Percentiles rank a stretch among this genome's conserved stretches.
Conservation (phyloP, 2,329 filamentous ascomycete species). For the Sporothrix inflata region DNA sequence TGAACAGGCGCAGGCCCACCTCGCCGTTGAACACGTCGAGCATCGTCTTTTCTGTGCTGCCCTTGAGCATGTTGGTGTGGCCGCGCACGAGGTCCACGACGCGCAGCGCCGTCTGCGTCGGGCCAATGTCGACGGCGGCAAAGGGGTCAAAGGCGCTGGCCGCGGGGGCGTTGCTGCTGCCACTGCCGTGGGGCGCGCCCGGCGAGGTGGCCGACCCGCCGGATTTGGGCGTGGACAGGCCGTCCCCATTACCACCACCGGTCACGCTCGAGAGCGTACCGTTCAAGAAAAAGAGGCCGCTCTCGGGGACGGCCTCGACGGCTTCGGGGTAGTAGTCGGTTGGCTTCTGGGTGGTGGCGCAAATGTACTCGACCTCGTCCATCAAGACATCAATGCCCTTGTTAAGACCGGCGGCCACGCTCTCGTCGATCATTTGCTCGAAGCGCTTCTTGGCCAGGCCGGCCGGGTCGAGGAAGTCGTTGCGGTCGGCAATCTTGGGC, state of each 20-base stretch:
- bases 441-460: conserved; percentile 97
- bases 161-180: conserved; percentile 40
- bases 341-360: conserved; percentile 81
- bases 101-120: conserved; percentile 75
- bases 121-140: conserved; percentile 51
- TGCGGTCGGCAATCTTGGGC: conserved; percentile 81
- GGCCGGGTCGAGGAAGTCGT: conserved; percentile 91
- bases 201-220: neutral
- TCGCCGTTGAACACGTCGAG: conserved; percentile 98
- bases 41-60: conserved; percentile 96
- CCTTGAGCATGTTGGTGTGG: conserved; percentile 90
- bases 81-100: conserved; percentile 84
- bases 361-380: conserved; percentile 96
- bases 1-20: conserved; percentile 89
- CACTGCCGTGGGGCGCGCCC: neutral
- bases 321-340: conserved; percentile 84
- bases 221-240: conserved; percentile 38
- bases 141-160: conserved; percentile 21
- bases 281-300: conserved; percentile 29
- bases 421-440: conserved; percentile 97
- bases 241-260: conserved; percentile 39
- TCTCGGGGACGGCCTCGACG: conserved; percentile 39
- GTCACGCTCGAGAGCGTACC: conserved; percentile 33
- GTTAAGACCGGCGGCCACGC: conserved; percentile 91
- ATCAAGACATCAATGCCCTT: conserved; percentile 98